A percentile compares a stretch with the other conserved stretches of the same genome.
phyloP scores from a whole-genome alignment of 116 monocot genomes.

The Trichopus zeylanicus region DNA sequence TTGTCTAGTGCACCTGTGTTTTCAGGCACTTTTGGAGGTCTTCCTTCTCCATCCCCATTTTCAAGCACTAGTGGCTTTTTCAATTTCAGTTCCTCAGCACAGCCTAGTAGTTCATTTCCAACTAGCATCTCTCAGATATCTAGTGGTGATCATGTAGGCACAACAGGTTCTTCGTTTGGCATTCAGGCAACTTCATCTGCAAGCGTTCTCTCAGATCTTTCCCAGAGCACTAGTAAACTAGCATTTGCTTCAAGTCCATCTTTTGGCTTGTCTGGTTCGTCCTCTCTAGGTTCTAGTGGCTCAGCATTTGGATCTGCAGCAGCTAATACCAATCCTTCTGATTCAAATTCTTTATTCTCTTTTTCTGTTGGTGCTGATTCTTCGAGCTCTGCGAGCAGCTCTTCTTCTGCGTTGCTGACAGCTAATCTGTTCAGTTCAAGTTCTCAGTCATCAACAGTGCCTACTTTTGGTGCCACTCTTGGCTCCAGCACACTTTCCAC shows the following conservation, averaged over 20 bases:
- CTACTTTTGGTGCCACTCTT: constrained; percentile 25
- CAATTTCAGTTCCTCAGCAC: constrained; percentile 16
- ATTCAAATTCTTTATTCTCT: constrained; percentile 20
- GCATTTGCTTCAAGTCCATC: constrained; percentile 21
- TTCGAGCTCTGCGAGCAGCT: constrained; percentile 3
- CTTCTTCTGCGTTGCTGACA: too few relatives aligned
- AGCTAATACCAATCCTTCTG: constrained; percentile 14
- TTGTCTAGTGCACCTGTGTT: constrained; percentile 1
- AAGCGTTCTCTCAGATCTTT: constrained; percentile 18
- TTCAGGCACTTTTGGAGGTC: background rate
- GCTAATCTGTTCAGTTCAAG: constrained; percentile 22
- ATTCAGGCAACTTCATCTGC: constrained; percentile 22
- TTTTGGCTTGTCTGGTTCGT: constrained; percentile 22
- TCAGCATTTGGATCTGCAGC: constrained; percentile 15
- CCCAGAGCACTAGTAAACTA: constrained; percentile 30
- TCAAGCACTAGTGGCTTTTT: constrained; percentile 16
- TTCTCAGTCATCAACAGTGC: constrained; percentile 31
- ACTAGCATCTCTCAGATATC: background rate
- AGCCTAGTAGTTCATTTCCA: constrained; percentile 5
- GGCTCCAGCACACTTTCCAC: constrained; percentile 17
- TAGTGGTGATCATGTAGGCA: background rate
- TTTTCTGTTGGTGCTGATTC: constrained; percentile 20
- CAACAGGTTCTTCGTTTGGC: constrained; percentile 19
- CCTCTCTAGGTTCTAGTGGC: constrained; percentile 21
- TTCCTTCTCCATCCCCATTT: constrained; percentile 8